These are phyloP conservation scores for Stephanocyclus meneghinianus DNA, from an alignment of 352 stramenopile species.

Conservation along the genomic window DNA sequence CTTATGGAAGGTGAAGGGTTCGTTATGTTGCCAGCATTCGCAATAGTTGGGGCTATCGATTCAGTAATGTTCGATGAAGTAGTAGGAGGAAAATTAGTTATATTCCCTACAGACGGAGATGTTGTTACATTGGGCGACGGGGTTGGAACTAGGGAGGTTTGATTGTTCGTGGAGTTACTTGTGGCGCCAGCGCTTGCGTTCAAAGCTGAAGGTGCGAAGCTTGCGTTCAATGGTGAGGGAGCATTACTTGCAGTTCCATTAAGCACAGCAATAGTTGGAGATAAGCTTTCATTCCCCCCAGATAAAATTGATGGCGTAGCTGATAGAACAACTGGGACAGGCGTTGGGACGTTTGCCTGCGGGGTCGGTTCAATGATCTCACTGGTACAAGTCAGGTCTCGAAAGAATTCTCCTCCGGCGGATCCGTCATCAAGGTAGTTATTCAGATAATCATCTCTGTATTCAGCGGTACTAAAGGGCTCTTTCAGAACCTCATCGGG, in stretches of 20 bases:
- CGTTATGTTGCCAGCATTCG: background rate
- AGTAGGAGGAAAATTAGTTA: background rate
- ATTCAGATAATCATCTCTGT: constrained; percentile 29
- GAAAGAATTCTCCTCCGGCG: constrained; percentile 9
- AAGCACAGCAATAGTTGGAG: too few relatives aligned
- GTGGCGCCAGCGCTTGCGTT: too few relatives aligned
- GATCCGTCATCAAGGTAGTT: constrained; percentile 16
- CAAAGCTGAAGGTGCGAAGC: too few relatives aligned
- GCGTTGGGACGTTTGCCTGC: background rate
- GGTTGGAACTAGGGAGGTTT: too few relatives aligned
- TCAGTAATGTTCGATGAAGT: background rate
- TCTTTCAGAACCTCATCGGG: constrained; percentile 22
- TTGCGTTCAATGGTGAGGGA: too few relatives aligned
- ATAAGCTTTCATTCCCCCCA: too few relatives aligned
- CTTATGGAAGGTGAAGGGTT: background rate
- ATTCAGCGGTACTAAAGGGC: constrained; percentile 29
- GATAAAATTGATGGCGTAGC: background rate
- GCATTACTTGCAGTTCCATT: too few relatives aligned
- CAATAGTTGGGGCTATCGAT: background rate
- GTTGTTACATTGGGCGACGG: background rate
- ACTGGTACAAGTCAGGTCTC: constrained; percentile 22
- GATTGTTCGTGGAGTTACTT: too few relatives aligned
- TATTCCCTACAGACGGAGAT: background rate
- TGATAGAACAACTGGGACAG: background rate
- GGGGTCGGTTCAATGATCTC: background rate